Conservation (phyloP, 2,329 filamentous ascomycete genomes). For the Leptodontidium sp. region DNA sequence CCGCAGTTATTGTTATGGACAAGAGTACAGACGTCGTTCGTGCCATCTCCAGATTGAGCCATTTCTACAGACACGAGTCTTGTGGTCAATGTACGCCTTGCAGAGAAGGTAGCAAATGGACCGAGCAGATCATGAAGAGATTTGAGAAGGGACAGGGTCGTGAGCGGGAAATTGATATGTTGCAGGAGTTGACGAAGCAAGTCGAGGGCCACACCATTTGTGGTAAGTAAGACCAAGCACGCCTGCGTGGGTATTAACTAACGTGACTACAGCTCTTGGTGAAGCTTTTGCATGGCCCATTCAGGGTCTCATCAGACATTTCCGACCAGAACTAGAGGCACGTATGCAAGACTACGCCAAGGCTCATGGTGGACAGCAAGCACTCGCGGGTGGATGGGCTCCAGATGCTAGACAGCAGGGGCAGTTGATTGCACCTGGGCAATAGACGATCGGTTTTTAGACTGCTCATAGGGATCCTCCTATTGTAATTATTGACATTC, state of each 20-base stretch:
- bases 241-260: conserved; percentile 12
- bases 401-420: conserved; percentile 79
- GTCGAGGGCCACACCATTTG: conserved; percentile 99
- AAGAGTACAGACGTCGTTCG: conserved; percentile 96
- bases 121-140: conserved; percentile 97
- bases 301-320: conserved; percentile 97
- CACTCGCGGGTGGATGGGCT: conserved; percentile 88
- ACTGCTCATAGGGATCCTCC: conserved; percentile 40
- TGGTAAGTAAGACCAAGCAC: conserved; percentile 62
- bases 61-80: conserved; percentile 98
- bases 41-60: conserved; percentile 88
- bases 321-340: conserved; percentile 93
- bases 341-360: conserved; percentile 83
- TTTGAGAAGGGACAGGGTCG: conserved; percentile 92
- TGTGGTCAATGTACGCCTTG: conserved; percentile 99
- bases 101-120: conserved; percentile 99
- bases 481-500: conserved; percentile 46
- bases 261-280: conserved; percentile 71
- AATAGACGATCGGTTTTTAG: conserved; percentile 63
- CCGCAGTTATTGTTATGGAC: conserved; percentile 99
- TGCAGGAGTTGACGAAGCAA: conserved; percentile 99
- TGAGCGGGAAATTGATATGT: conserved; percentile 96
- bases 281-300: conserved; percentile 99
- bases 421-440: conserved; percentile 86
- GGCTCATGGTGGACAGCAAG: conserved; percentile 71